Evolutionary conservation across 257 asterid species (phyloP), one percentile per base, ranked within the genome.

Genomic region (Nicotiana paniculata): DNA sequence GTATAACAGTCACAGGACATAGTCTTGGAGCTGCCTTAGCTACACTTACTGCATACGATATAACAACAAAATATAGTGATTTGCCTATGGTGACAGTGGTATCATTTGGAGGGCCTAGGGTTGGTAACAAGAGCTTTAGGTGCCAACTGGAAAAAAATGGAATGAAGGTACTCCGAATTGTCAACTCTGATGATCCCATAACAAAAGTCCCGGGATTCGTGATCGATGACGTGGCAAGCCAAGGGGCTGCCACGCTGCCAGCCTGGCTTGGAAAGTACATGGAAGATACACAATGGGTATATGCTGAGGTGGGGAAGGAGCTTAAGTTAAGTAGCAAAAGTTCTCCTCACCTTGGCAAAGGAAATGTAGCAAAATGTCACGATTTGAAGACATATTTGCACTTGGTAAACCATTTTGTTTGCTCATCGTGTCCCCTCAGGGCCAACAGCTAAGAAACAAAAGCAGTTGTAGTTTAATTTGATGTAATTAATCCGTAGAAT

Each of bases 1-100:
- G 99, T 74, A 89, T 96, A 9, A 96, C 99, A 16, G 90, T 96
- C 51, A 93, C 98, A 5, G 99, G 99, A 5, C 99, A 96, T 87
- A 93, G 97, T 86, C 90, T 96, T 1, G 99, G 98, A 15, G 98
- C 97, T 3, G 99, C 99, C 2, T 51, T 96, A 64, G 98, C 98
- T 13, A 91, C 95, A 2, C 89, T 96, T 4, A 90, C 97, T 3
- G 99, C 98, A 1, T 92, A 93, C 77, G 99, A 96, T 84, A 90
- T 96, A 51, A 87, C 89, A 9, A 83, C 90, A 21, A 83, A 87
- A 1, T 91, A 92, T 86, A 78, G 68, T 10, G 81, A 88, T 3
- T 91, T 92, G 35, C 99, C 99, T 1, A 3, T 94, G 39, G 98
- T 96, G 48, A 93, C 99, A 2, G 97, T 94, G 1, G 91, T 94